Conservation (phyloP, 2,329 filamentous ascomycete species). For the Paecilomyces dactylethromorphus region DNA sequence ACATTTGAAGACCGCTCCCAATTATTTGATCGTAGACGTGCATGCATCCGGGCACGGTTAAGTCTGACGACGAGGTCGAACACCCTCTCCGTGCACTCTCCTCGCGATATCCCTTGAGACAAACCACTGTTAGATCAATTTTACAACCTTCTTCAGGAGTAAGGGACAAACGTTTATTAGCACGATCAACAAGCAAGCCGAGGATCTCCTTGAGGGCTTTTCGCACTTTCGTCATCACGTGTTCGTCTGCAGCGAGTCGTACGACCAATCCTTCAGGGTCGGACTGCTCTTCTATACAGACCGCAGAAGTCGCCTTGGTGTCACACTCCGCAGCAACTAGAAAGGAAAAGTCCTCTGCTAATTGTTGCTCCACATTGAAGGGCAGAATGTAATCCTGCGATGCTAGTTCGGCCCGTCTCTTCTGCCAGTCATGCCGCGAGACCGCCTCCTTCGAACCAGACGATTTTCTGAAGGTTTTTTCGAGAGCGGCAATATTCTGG, state of each 20-base stretch:
- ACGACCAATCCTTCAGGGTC: constrained; percentile 7
- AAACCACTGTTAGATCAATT: not conserved
- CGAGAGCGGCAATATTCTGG: constrained; percentile 11
- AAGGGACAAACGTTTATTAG: constrained; percentile 4
- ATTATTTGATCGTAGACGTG: constrained; percentile 5
- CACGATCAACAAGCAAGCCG: constrained; percentile 2
- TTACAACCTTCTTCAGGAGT: not conserved
- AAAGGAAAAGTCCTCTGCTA: constrained; percentile 24
- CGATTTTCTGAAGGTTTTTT: not conserved
- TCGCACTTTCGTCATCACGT: not conserved
- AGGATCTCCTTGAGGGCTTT: constrained; percentile 2
- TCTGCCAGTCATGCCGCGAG: constrained; percentile 2
- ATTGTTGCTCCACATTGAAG: constrained; percentile 16
- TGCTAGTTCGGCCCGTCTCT: not conserved
- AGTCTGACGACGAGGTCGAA: constrained; percentile 4
- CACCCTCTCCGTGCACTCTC: not conserved
- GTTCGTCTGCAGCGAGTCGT: constrained; percentile 12
- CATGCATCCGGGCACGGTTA: constrained; percentile 8
- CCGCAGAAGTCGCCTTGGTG: constrained; percentile 19
- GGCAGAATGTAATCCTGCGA: constrained; percentile 8
- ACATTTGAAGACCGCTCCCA: constrained; percentile 4
- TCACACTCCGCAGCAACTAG: constrained; percentile 20
- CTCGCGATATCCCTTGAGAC: constrained; percentile 1
- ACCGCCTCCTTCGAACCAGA: not conserved
- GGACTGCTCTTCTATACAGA: constrained; percentile 19